These are phyloP conservation scores for Pichia eremophila DNA, from an alignment of 805 yeast genomes.

Conservation along the genomic window DNA sequence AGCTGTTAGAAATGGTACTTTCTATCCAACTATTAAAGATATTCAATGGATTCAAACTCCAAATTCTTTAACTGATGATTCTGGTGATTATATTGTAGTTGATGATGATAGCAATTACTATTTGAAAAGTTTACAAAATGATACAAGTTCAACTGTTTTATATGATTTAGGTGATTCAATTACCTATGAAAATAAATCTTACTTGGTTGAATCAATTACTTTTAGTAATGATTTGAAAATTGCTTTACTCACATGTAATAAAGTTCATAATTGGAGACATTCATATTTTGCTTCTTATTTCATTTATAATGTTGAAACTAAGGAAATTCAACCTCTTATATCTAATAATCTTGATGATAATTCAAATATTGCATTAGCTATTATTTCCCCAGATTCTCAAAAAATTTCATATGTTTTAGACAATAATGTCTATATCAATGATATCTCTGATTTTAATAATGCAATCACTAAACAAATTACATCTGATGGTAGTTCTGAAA, in stretches of 20 bases:
- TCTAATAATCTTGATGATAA: slow-evolving; percentile 12
- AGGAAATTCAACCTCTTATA: slow-evolving; percentile 15
- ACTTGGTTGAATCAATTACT: slow-evolving; percentile 41
- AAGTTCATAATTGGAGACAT: slow-evolving; percentile 63
- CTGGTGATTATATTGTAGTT: slow-evolving; percentile 56
- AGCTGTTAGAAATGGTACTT: slow-evolving; percentile 45
- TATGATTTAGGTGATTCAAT: slow-evolving; percentile 40
- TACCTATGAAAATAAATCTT: slow-evolving; percentile 28
- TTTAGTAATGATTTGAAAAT: slow-evolving; percentile 60
- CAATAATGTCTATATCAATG: slow-evolving; percentile 58
- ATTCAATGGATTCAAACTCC: slow-evolving; percentile 65
- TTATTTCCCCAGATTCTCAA: slow-evolving; percentile 68
- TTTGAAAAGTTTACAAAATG: slow-evolving; percentile 44
- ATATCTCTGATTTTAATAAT: slow-evolving; percentile 17
- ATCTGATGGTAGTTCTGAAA: slow-evolving; percentile 54
- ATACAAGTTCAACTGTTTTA: slow-evolving; percentile 33
- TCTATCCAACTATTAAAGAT: slow-evolving; percentile 40
- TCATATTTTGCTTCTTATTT: slow-evolving; percentile 58
- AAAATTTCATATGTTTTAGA: slow-evolving; percentile 57
- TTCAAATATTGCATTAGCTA: slow-evolving; percentile 35
- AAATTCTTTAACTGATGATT: slow-evolving; percentile 40
- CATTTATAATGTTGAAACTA: slow-evolving; percentile 39
- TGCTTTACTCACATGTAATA: slow-evolving; percentile 53
- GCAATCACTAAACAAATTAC: slow-evolving; percentile 43
- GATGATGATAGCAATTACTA: slow-evolving; percentile 36